Evolutionary conservation across 2,329 filamentous ascomycete species (phyloP), one percentile per base, ranked within the genome.

Genomic region (Colletotrichum paranaense): DNA sequence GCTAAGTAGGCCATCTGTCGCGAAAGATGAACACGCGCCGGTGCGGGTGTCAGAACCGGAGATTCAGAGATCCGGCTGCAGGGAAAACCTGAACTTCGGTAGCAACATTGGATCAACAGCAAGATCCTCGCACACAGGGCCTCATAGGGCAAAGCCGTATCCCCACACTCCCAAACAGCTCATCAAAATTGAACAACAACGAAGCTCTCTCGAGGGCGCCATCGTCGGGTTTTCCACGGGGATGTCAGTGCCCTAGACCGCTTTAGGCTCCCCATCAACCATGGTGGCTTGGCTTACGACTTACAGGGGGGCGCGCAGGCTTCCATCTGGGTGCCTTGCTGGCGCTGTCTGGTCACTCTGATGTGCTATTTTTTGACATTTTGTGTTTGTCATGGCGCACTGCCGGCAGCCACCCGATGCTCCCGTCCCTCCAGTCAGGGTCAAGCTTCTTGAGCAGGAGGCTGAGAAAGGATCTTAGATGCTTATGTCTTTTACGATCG

Each of bases 261-360:
- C 19, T n/a, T 49, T 49, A n/a, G 42, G 42, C 42, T 49, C 42
- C n/a, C 42, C 42, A 8, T 49, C 19, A 19, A 49, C 7, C 19
- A n/a, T 24, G 62, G 62, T 55, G 62, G 62, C 62, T 64, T 64
- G 62, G 62, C 62, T 55, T 19, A 16, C 62, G 53, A 19, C 42
- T 49, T 22, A 19, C 42, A n/a, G 62, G 42, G 46, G 46, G 28
- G n/a, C 52, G 30, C 14, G 62, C 26, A 64, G 62, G 62, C 62
- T 49, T 49, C 42, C 42, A 49, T 49, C n/a, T 49, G 42, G 42
- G 42, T 52, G 62, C 42, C 26, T 53, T 53, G 42, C 28, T 64
- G 62, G 42, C 19, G 42, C 38, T 30, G 62, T 30, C 46, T 64
- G 46, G 16, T 35, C 38, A 22, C 28, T 30, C 46, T 64, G 46